A percentile compares a stretch with the other conserved stretches of the same genome.
Conservation (phyloP, 805 yeast species). For the Cyberlindnera mycetangii region DNA sequence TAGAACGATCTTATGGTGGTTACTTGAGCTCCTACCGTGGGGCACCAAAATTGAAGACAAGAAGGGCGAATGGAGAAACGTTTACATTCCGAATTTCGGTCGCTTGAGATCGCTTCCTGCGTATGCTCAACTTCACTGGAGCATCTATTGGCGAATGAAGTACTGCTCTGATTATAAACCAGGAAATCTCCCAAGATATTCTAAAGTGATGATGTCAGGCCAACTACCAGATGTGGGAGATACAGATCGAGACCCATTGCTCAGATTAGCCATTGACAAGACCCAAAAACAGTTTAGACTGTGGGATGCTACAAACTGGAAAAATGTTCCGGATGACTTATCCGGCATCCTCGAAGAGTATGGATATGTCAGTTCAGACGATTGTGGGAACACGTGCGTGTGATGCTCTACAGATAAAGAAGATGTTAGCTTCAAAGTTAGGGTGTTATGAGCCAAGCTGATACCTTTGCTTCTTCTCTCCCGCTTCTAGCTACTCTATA, state of each 20-base stretch:
- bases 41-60: slow-evolving; percentile 47
- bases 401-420: not conserved
- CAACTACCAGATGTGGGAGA: slow-evolving; percentile 3
- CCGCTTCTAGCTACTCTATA: no score
- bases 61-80: slow-evolving; percentile 48
- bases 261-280: slow-evolving; percentile 11
- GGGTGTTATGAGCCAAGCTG: not conserved
- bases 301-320: slow-evolving; percentile 33
- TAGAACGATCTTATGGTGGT: slow-evolving; percentile 52
- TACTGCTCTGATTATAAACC: slow-evolving; percentile 46
- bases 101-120: slow-evolving; percentile 47
- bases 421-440: not conserved
- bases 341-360: slow-evolving; percentile 5
- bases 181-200: slow-evolving; percentile 39
- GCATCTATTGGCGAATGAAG: slow-evolving; percentile 54
- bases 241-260: slow-evolving; percentile 12
- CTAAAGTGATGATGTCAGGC: slow-evolving; percentile 25
- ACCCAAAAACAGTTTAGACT: slow-evolving; percentile 17
- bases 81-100: slow-evolving; percentile 56
- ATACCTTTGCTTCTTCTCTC: no score
- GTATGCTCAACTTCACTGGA: slow-evolving; percentile 56
- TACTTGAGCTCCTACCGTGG: slow-evolving; percentile 57
- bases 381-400: not conserved
- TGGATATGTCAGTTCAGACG: slow-evolving; percentile 3
- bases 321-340: slow-evolving; percentile 36